These are phyloP conservation scores for Magnusiomyces paraingens DNA, from an alignment of 1,139 yeast genomes.

Conservation along the genomic window DNA sequence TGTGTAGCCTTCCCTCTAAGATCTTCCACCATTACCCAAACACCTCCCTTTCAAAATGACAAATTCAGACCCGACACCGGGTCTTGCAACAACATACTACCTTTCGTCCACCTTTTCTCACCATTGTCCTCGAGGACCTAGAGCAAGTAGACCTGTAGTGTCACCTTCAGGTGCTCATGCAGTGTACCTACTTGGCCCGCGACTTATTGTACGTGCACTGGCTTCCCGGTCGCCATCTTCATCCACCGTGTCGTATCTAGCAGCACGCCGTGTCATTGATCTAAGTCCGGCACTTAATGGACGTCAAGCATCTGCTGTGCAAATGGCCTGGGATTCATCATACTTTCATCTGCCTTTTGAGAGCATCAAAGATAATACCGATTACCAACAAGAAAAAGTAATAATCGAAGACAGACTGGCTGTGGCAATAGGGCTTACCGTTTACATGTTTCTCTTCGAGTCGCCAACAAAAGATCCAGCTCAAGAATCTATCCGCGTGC, in stretches of 20 bases:
- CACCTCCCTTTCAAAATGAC: too few species aligned
- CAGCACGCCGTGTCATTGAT: not conserved
- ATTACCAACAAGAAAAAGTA: not conserved
- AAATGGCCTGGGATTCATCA: conserved; percentile 5
- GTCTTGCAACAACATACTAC: not conserved
- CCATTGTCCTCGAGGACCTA: not conserved
- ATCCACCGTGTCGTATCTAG: not conserved
- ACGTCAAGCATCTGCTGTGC: too few species aligned
- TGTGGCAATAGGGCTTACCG: not conserved
- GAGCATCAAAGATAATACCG: not conserved
- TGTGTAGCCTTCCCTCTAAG: too few species aligned
- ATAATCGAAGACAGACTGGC: conserved; percentile 4
- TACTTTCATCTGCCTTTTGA: not conserved
- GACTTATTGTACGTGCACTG: not conserved
- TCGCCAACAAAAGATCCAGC: not conserved
- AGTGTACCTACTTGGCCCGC: not conserved
- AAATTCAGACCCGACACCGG: too few species aligned
- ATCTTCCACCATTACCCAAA: too few species aligned
- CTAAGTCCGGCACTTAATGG: not conserved
- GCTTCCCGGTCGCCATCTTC: not conserved
- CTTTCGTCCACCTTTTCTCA: not conserved
- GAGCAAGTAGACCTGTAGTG: not conserved
- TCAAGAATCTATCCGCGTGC: too few species aligned
- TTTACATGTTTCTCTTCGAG: conserved; percentile 1
- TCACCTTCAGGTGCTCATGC: conserved; percentile 7